Evolutionary conservation across 371 early-diverging fungal genomes (phyloP).

Genomic region (Thermomucor indicae-seudaticae): DNA sequence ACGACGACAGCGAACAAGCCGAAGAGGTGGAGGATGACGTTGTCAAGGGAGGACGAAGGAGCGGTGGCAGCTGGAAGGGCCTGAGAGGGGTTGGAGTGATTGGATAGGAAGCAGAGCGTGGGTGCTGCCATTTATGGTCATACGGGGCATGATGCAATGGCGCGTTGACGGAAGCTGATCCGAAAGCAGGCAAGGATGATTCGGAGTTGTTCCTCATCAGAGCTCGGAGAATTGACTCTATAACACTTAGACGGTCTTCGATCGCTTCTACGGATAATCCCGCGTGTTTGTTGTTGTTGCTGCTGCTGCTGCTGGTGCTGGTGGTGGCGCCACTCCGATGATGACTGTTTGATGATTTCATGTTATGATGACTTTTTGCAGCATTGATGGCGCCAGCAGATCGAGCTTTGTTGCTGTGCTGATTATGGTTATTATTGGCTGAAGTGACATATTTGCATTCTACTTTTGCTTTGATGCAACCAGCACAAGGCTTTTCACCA

Average conservation of each 20-base stretch:
- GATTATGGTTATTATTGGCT: constrained; percentile 12
- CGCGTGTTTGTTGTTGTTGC: neutral
- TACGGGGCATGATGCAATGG: constrained; percentile 12
- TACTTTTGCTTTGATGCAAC: constrained; percentile 34
- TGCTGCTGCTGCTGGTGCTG: constrained; percentile 3
- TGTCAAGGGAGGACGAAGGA: no score
- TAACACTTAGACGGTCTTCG: constrained; percentile 33
- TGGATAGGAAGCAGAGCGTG: constrained; percentile 4
- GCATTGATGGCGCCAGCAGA: no score
- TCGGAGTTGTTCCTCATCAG: constrained; percentile 14
- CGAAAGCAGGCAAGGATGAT: constrained; percentile 8
- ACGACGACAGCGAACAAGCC: constrained; percentile 9
- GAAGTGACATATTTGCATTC: constrained; percentile 35
- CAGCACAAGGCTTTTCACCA: constrained; percentile 29
- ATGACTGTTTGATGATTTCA: neutral
- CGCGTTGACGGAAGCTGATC: constrained; percentile 8
- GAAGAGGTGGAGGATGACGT: constrained; percentile 8
- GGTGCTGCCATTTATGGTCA: constrained; percentile 17
- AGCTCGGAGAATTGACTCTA: constrained; percentile 35
- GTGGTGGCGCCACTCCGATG: neutral
- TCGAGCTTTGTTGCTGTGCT: constrained; percentile 1
- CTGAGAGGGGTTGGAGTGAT: constrained; percentile 10
- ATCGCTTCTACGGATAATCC: constrained; percentile 31
- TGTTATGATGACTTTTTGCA: neutral
- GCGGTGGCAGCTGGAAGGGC: constrained; percentile 12